Evolutionary conservation across 352 stramenopile genomes (phyloP).

Genomic region (Pythium periplocum): DNA sequence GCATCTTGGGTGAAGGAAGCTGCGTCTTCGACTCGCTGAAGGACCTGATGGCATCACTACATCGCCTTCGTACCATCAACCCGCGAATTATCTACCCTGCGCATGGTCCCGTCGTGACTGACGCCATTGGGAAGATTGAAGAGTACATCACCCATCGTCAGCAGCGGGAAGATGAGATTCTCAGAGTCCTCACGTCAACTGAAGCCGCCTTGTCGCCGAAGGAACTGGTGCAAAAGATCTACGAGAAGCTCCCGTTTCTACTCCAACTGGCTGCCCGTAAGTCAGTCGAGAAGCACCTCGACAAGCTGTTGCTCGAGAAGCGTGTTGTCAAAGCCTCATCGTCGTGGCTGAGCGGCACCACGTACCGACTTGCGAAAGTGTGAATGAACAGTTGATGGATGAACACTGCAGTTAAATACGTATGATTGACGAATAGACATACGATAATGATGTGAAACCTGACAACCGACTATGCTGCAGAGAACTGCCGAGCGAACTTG

Average conservation of each 20-base stretch:
- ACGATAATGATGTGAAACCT: too few relatives aligned
- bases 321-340: too few relatives aligned
- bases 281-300: too few relatives aligned
- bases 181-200: conserved; percentile 12
- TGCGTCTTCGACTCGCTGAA: conserved; percentile 81
- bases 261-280: too few relatives aligned
- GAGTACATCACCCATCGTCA: conserved; percentile 76
- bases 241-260: conserved; percentile 42
- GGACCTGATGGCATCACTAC: conserved; percentile 73
- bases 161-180: conserved; percentile 63
- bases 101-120: conserved; percentile 59
- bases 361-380: too few relatives aligned
- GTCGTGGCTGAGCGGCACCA: too few relatives aligned
- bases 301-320: too few relatives aligned
- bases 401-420: too few relatives aligned
- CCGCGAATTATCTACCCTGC: conserved; percentile 63
- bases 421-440: too few relatives aligned
- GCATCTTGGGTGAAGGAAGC: conserved; percentile 77
- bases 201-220: conserved; percentile 21
- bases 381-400: too few relatives aligned
- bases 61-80: conserved; percentile 30
- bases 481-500: conserved; percentile 41
- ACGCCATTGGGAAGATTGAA: conserved; percentile 62
- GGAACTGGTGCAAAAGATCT: conserved; percentile 51
- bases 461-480: too few relatives aligned